phyloP scores from a whole-genome alignment of 306 rosid species.

The Vicia villosa region DNA sequence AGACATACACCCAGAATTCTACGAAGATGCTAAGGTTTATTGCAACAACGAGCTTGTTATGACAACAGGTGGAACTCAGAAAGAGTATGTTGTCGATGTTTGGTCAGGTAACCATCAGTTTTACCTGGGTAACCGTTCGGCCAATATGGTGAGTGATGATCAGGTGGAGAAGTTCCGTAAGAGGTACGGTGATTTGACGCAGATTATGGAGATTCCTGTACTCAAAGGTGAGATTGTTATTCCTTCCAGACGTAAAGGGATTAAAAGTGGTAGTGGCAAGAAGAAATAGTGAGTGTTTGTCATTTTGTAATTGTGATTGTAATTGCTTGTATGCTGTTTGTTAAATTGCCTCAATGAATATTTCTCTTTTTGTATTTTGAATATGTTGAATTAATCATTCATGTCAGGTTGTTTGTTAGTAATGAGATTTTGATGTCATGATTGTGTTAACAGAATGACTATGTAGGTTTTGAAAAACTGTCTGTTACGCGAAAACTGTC shows the following conservation, averaged over 20 bases:
- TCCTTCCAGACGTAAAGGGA: slow-evolving; percentile 65
- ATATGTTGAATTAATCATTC: background rate
- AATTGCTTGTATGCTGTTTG: slow-evolving; percentile 33
- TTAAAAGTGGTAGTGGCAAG: slow-evolving; percentile 63
- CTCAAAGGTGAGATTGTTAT: slow-evolving; percentile 82
- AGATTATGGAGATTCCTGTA: slow-evolving; percentile 80
- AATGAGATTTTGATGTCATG: background rate
- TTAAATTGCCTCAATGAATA: background rate
- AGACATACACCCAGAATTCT: slow-evolving; percentile 77
- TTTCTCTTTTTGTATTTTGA: background rate
- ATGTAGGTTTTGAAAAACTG: too few relatives aligned
- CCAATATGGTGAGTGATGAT: slow-evolving; percentile 55
- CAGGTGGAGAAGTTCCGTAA: slow-evolving; percentile 96
- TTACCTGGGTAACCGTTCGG: slow-evolving; percentile 83
- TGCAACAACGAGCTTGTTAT: slow-evolving; percentile 80
- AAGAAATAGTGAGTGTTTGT: slow-evolving; percentile 51
- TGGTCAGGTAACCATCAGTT: slow-evolving; percentile 99
- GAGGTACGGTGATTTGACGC: slow-evolving; percentile 63
- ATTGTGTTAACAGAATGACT: too few relatives aligned
- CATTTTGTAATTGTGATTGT: background rate
- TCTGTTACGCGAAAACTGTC: too few relatives aligned
- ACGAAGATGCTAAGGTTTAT: slow-evolving; percentile 80
- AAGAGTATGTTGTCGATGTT: slow-evolving; percentile 89
- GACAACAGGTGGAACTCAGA: slow-evolving; percentile 92
- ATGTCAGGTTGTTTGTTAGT: background rate